phyloP scores from a whole-genome alignment of 2,329 filamentous ascomycete species.

The Nigrograna mackinnonii region DNA sequence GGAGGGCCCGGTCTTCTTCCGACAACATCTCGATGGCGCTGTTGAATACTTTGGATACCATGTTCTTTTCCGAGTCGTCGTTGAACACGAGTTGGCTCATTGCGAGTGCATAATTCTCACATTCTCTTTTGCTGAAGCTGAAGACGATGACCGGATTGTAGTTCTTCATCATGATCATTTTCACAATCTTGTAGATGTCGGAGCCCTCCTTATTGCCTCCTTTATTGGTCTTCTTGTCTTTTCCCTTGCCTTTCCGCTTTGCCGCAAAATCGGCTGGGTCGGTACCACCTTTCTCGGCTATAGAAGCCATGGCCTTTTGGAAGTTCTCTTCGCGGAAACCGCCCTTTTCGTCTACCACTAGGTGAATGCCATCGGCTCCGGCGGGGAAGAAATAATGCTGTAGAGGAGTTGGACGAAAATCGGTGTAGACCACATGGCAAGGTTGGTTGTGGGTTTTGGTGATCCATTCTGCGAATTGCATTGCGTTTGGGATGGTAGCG shows the following conservation, averaged over 20 bases:
- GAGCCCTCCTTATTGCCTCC: conserved; percentile 68
- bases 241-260: conserved; percentile 83
- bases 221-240: conserved; percentile 90
- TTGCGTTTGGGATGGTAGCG: conserved; percentile 96
- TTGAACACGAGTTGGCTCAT: conserved; percentile 92
- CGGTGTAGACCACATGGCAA: conserved; percentile 98
- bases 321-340: conserved; percentile 97
- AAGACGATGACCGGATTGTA: conserved; percentile 99
- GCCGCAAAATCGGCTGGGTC: conserved; percentile 80
- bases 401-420: conserved; percentile 93
- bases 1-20: conserved; percentile 84
- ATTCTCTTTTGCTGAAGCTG: conserved; percentile 98
- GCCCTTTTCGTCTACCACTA: conserved; percentile 96
- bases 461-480: conserved; percentile 99
- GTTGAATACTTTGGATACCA: conserved; percentile 92
- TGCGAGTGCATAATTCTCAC: conserved; percentile 84
- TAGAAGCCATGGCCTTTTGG: conserved; percentile 89
- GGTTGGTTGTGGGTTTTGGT: conserved; percentile 97
- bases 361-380: conserved; percentile 87
- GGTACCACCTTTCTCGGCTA: conserved; percentile 84
- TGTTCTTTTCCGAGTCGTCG: conserved; percentile 89
- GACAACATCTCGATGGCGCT: conserved; percentile 92
- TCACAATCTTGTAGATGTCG: conserved; percentile 97
- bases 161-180: conserved; percentile 97
- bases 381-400: conserved; percentile 98